Evolutionary conservation across 1,139 yeast genomes (phyloP).

Genomic region (Candida mesenterica): DNA sequence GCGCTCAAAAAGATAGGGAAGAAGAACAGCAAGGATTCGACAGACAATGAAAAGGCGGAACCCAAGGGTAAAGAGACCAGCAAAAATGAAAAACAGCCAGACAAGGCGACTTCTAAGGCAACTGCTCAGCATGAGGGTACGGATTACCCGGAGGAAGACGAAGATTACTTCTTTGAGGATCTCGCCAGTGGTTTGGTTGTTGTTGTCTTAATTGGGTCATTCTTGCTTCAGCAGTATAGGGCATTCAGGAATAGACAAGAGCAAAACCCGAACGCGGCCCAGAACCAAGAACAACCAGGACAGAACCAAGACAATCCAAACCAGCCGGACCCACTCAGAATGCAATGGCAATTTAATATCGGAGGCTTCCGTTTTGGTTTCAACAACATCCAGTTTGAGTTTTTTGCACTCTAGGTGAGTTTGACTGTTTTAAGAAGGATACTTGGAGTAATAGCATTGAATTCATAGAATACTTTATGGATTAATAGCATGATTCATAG

Average conservation of each 20-base stretch:
- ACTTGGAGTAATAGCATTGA: too few species aligned
- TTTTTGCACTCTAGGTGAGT: slow-evolving; percentile 40
- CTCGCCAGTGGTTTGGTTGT: slow-evolving; percentile 34
- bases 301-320: not conserved
- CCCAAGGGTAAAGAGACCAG: slow-evolving; percentile 8
- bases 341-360: not conserved
- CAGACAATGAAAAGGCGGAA: too few species aligned
- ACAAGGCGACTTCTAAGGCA: slow-evolving; percentile 24
- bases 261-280: slow-evolving; percentile 2
- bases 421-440: too few species aligned
- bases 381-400: slow-evolving; percentile 38
- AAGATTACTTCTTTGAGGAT: slow-evolving; percentile 27
- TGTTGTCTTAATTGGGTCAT: slow-evolving; percentile 26
- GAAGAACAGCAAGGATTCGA: slow-evolving; percentile 11
- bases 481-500: too few species aligned
- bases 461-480: too few species aligned
- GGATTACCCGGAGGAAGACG: slow-evolving; percentile 16
- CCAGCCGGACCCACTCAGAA: not conserved
- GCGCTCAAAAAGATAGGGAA: slow-evolving; percentile 34
- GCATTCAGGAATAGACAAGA: slow-evolving; percentile 2
- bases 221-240: slow-evolving; percentile 26
- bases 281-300: not conserved
- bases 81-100: slow-evolving; percentile 12
- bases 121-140: slow-evolving; percentile 38
- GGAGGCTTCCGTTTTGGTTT: slow-evolving; percentile 25